phyloP scores from a whole-genome alignment of 2,329 filamentous ascomycete genomes.

The Lasiodiplodia gonubiensis region DNA sequence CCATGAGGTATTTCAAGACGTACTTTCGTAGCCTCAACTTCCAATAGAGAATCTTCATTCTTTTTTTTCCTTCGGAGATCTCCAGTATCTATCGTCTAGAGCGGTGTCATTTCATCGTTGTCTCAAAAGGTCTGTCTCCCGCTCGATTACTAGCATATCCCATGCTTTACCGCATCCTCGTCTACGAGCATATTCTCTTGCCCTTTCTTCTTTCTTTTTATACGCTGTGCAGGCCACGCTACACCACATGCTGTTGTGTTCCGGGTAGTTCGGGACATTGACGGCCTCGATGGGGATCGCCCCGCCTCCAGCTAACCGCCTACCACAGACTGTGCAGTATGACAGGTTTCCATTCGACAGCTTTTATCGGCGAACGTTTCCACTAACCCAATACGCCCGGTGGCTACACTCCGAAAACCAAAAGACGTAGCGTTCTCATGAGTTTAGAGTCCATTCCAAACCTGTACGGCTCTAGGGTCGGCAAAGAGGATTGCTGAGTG shows the following conservation, averaged over 20 bases:
- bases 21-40: slow-evolving; percentile 1
- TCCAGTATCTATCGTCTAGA: slow-evolving; percentile 9
- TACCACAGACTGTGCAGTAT: neutral
- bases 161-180: neutral
- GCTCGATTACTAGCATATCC: neutral
- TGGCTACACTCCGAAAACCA: no score
- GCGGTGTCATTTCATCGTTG: neutral
- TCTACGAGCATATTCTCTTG: neutral
- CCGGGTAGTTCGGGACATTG: no score
- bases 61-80: slow-evolving; percentile 4
- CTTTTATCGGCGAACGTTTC: neutral
- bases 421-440: neutral
- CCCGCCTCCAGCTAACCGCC: neutral
- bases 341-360: neutral
- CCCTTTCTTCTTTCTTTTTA: neutral
- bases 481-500: neutral
- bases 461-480: neutral
- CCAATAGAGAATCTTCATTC: slow-evolving; percentile 19
- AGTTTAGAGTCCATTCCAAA: neutral
- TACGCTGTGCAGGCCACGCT: neutral
- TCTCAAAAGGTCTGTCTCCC: neutral
- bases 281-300: neutral
- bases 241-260: neutral
- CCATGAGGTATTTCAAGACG: neutral
- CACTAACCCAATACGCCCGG: neutral